These are phyloP conservation scores for Aspergillus sergii DNA, from an alignment of 2,329 filamentous ascomycete species.

Conservation along the genomic window DNA sequence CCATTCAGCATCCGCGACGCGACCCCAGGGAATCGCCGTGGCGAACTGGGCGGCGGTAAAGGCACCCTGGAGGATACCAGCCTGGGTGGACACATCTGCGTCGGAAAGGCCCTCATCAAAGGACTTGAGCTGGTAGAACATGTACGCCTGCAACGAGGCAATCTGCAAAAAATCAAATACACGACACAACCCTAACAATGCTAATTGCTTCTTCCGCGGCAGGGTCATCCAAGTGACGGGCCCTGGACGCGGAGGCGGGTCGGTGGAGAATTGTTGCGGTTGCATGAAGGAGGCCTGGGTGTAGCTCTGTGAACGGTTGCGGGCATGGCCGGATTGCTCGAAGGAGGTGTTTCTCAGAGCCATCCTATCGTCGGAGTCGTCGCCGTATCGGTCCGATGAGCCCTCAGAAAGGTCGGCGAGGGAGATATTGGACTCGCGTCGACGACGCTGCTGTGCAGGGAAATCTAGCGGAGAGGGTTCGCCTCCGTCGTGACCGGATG, in stretches of 20 bases:
- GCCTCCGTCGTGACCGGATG: slow-evolving; percentile 35
- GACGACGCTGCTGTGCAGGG: slow-evolving; percentile 29
- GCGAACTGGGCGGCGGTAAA: slow-evolving; percentile 80
- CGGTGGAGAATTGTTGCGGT: slow-evolving; percentile 20
- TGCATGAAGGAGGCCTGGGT: slow-evolving; percentile 23
- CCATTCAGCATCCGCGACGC: slow-evolving; percentile 63
- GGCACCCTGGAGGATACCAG: slow-evolving; percentile 72
- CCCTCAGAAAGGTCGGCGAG: slow-evolving; percentile 35
- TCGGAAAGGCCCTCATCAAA: slow-evolving; percentile 62
- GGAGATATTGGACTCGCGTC: slow-evolving; percentile 37
- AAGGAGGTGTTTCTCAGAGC: slow-evolving; percentile 35
- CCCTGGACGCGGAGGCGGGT: slow-evolving; percentile 21
- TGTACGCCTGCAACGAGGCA: slow-evolving; percentile 60
- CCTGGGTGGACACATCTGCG: slow-evolving; percentile 70
- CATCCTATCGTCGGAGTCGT: slow-evolving; percentile 30
- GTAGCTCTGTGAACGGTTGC: slow-evolving; percentile 35
- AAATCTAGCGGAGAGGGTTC: slow-evolving; percentile 27
- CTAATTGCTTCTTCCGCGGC: slow-evolving; percentile 41
- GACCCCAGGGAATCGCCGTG: slow-evolving; percentile 80
- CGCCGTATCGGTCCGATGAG: slow-evolving; percentile 26
- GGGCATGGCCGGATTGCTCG: slow-evolving; percentile 31
- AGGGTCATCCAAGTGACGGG: slow-evolving; percentile 45
- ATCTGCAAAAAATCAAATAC: slow-evolving; percentile 46
- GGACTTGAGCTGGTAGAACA: slow-evolving; percentile 82
- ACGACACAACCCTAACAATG: slow-evolving; percentile 40